These are phyloP conservation scores for Starmerella riodocensis DNA, from an alignment of 805 yeast species.

Conservation along the genomic window DNA sequence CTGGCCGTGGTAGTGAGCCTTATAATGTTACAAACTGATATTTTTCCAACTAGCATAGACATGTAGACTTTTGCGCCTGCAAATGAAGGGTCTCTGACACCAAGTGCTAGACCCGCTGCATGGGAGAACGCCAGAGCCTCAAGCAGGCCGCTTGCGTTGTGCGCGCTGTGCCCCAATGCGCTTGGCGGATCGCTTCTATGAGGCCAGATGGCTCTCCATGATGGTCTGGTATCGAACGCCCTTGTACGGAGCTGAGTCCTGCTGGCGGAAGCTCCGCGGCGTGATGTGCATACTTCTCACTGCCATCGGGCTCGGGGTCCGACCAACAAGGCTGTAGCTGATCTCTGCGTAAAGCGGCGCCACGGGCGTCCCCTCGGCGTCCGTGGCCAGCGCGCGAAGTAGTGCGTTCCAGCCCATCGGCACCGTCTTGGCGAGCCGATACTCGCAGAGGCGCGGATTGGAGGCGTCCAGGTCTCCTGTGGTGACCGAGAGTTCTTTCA, in stretches of 20 bases:
- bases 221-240: slow-evolving; percentile 75
- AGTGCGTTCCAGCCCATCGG: slow-evolving; percentile 56
- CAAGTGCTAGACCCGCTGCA: no score
- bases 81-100: no score
- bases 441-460: slow-evolving; percentile 40
- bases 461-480: slow-evolving; percentile 56
- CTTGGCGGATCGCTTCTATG: no score
- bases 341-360: slow-evolving; percentile 18
- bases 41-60: no score
- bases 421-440: slow-evolving; percentile 37
- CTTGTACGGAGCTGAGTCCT: slow-evolving; percentile 63
- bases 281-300: slow-evolving; percentile 22
- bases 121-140: no score
- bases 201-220: slow-evolving; percentile 40
- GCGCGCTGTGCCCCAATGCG: no score
- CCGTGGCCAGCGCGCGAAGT: slow-evolving; percentile 40
- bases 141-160: no score
- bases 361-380: slow-evolving; percentile 17
- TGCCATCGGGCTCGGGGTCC: slow-evolving; percentile 41
- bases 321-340: slow-evolving; percentile 44
- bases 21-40: no score
- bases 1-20: no score
- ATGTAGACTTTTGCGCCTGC: no score
- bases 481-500: slow-evolving; percentile 51
- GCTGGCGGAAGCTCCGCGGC: slow-evolving; percentile 43